A percentile compares a stretch with the other conserved stretches of the same genome.
phyloP scores from a whole-genome alignment of 2,329 filamentous ascomycete genomes.

The Clonostachys byssicola region DNA sequence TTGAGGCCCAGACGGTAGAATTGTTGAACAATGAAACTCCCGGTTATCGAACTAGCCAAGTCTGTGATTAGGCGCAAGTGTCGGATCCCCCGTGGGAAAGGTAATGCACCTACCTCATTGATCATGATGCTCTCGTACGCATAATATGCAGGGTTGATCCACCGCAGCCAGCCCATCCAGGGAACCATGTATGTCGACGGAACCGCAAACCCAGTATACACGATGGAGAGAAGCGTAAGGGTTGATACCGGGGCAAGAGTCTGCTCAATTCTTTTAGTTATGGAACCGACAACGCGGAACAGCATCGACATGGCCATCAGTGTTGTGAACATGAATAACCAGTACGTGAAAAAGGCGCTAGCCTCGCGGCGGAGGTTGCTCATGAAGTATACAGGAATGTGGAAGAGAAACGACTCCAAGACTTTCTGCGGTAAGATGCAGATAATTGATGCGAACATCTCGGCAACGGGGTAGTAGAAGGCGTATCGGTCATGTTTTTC shows the following conservation, averaged over 20 bases:
- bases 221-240: conserved; percentile 53
- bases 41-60: conserved; percentile 51
- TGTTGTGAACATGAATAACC: conserved; percentile 33
- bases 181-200: conserved; percentile 55
- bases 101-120: conserved; percentile 62
- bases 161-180: conserved; percentile 45
- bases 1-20: conserved; percentile 30
- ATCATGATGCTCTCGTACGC: conserved; percentile 77
- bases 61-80: too few relatives aligned
- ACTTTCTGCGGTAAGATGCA: conserved; percentile 35
- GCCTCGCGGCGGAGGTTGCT: conserved; percentile 35
- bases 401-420: conserved; percentile 28
- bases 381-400: conserved; percentile 44
- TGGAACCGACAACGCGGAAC: conserved; percentile 69
- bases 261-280: conserved; percentile 64
- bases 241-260: conserved; percentile 53
- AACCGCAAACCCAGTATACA: conserved; percentile 54
- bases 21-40: conserved; percentile 49
- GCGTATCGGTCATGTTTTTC: conserved; percentile 28
- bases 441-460: conserved; percentile 24
- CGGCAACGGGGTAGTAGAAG: conserved; percentile 24
- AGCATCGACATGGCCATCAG: conserved; percentile 61
- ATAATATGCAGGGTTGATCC: conserved; percentile 64
- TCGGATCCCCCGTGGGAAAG: too few relatives aligned
- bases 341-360: conserved; percentile 40